Percentiles rank a stretch among this genome's conserved stretches.
Evolutionary conservation across 768 basidiomycete species (phyloP).

Genomic region (Tylopilus subfusipes): DNA sequence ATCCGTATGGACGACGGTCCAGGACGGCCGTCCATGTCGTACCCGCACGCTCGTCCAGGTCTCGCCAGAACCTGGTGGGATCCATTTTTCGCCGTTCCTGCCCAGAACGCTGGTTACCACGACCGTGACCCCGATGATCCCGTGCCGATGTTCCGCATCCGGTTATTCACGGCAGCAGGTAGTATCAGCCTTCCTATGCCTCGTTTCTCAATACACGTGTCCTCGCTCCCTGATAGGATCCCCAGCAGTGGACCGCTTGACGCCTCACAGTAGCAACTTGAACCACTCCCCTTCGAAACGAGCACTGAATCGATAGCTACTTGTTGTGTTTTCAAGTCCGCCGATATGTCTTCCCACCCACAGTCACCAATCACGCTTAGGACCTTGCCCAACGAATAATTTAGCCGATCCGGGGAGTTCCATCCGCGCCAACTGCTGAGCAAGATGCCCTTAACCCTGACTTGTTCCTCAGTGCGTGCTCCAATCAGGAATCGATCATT

Average conservation of each 20-base stretch:
- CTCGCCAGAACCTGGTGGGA: conserved; percentile 13
- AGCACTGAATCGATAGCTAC: too few relatives aligned
- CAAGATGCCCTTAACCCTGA: conserved; percentile 12
- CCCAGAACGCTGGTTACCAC: conserved; percentile 11
- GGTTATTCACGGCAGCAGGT: conserved; percentile 14
- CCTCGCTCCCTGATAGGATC: too few relatives aligned
- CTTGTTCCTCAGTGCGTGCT: conserved; percentile 22
- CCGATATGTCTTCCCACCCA: not conserved
- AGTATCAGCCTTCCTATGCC: not conserved
- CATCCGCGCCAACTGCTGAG: conserved; percentile 1
- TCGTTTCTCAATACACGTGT: not conserved
- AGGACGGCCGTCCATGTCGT: conserved; percentile 19
- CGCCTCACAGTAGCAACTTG: not conserved
- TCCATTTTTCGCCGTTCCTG: conserved; percentile 10
- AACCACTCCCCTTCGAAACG: too few relatives aligned
- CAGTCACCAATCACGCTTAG: not conserved
- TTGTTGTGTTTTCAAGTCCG: too few relatives aligned
- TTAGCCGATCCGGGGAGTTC: conserved; percentile 23
- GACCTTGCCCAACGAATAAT: conserved; percentile 5
- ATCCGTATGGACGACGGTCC: conserved; percentile 8
- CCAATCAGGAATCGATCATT: conserved; percentile 8
- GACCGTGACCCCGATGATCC: conserved; percentile 15
- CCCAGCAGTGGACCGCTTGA: too few relatives aligned
- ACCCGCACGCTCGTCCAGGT: conserved; percentile 17
- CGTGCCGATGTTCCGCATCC: conserved; percentile 24